These are phyloP conservation scores for Trifolium repens DNA, from an alignment of 306 rosid genomes.

Conservation along the genomic window DNA sequence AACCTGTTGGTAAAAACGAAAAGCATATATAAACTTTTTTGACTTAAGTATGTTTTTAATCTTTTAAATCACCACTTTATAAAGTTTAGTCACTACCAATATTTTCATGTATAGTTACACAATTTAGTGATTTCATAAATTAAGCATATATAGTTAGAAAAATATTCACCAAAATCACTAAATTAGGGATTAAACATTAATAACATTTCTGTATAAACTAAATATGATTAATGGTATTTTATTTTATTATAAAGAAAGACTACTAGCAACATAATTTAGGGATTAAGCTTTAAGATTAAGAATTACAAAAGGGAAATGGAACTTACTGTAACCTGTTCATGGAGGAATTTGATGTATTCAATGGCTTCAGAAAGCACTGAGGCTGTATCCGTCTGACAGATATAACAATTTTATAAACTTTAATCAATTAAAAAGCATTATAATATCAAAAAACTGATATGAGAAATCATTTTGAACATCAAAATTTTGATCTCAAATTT, in stretches of 20 bases:
- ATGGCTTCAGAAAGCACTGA: conserved; percentile 99
- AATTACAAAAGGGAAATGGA: conserved; percentile 41
- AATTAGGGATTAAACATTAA: neutral
- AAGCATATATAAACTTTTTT: neutral
- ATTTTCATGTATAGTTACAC: neutral
- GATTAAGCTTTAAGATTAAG: neutral
- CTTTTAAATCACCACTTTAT: neutral
- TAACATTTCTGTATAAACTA: neutral
- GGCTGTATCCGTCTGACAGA: conserved; percentile 98
- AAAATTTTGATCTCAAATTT: no score
- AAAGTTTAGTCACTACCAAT: neutral
- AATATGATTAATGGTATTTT: neutral
- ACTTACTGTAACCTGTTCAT: conserved; percentile 92
- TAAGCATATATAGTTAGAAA: neutral
- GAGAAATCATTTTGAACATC: no score
- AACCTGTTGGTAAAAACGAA: conserved; percentile 49
- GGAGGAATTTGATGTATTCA: conserved; percentile 95
- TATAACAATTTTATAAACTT: conserved; percentile 37
- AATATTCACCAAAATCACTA: neutral
- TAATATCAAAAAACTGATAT: no score
- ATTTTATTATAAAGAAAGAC: neutral
- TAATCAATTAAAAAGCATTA: conserved; percentile 21
- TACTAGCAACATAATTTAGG: neutral
- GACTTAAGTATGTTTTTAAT: neutral
- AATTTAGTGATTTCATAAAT: neutral